A percentile compares a stretch with the other conserved stretches of the same genome.
Conservation (phyloP, 2,329 filamentous ascomycete genomes). For the Hypoxylon sp. region DNA sequence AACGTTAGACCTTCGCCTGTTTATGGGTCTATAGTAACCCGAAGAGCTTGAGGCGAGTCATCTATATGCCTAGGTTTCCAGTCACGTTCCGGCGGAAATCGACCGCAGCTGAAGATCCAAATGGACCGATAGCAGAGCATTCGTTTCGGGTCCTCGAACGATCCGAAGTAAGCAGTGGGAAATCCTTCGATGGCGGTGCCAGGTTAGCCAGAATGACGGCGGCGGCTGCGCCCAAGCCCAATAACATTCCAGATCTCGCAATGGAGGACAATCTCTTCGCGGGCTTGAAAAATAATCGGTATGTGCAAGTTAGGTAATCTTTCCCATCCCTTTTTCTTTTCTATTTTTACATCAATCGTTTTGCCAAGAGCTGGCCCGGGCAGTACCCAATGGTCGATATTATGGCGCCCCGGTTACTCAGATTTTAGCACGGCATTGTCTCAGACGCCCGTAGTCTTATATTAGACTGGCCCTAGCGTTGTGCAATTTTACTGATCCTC, state of each 20-base stretch:
- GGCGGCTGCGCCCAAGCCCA: conserved; percentile 58
- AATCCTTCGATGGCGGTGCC: conserved; percentile 67
- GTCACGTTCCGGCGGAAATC: conserved; percentile 74
- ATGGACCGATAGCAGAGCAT: conserved; percentile 65
- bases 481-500: conserved; percentile 56
- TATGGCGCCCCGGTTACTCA: conserved; percentile 29
- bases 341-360: conserved; percentile 31
- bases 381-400: conserved; percentile 29
- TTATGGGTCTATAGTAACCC: conserved; percentile 50
- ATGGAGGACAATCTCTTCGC: conserved; percentile 71
- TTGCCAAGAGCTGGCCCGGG: conserved; percentile 33
- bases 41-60: conserved; percentile 48
- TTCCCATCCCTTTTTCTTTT: conserved; percentile 32
- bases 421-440: conserved; percentile 44
- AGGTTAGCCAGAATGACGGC: conserved; percentile 60
- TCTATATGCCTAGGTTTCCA: conserved; percentile 75
- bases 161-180: conserved; percentile 61
- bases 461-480: conserved; percentile 54
- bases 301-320: conserved; percentile 54
- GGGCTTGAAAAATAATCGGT: conserved; percentile 70
- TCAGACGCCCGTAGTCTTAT: conserved; percentile 43
- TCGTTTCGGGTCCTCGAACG: conserved; percentile 74
- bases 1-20: conserved; percentile 32
- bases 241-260: conserved; percentile 57
- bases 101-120: conserved; percentile 68